These are phyloP conservation scores for Ophiostoma sp. DNA, from an alignment of 2,329 filamentous ascomycete species.

Conservation along the genomic window DNA sequence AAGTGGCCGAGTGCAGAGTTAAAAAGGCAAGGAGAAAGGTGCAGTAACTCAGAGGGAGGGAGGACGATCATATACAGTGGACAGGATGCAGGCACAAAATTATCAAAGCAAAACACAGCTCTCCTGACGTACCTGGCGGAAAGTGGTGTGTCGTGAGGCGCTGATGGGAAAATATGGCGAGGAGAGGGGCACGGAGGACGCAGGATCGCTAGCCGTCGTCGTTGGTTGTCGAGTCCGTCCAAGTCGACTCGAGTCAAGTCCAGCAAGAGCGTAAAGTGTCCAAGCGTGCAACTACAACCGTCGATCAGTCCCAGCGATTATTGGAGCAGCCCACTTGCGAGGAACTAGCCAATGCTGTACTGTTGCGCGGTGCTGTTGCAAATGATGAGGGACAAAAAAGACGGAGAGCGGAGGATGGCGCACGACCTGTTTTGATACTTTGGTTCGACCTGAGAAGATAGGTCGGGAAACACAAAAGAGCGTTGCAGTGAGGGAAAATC, in stretches of 20 bases:
- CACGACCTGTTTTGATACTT: background rate
- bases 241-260: background rate
- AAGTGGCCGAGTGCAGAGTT: background rate
- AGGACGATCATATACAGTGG: background rate
- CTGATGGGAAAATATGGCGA: background rate
- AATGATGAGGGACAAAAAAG: background rate
- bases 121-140: background rate
- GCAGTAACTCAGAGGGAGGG: background rate
- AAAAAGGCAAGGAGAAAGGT: background rate
- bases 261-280: background rate
- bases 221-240: background rate
- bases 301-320: background rate
- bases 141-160: background rate
- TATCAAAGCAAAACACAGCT: background rate
- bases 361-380: background rate
- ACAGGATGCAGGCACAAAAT: background rate
- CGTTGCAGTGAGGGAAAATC: conserved; percentile 2
- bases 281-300: background rate
- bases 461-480: conserved; percentile 12
- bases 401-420: background rate
- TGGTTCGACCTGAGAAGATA: background rate
- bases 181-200: background rate
- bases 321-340: conserved; percentile 11
- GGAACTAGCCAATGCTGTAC: background rate
- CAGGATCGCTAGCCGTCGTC: conserved; percentile 10